These are phyloP conservation scores for Protomyces gravidus DNA, from an alignment of 1,139 yeast genomes.

Conservation along the genomic window DNA sequence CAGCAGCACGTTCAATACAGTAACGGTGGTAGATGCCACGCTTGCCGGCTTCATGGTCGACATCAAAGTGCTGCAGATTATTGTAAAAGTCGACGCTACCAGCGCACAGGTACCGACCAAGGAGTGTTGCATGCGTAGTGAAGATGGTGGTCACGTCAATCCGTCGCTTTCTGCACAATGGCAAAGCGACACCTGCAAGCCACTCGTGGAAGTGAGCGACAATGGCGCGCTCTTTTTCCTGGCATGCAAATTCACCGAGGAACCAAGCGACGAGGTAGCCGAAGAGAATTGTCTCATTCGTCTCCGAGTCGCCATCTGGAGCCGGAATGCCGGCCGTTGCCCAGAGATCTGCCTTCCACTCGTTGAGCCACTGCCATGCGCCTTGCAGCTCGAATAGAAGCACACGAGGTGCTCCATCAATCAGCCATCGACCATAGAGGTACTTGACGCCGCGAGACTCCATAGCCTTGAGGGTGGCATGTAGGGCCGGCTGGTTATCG, in stretches of 20 bases:
- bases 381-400: constrained; percentile 79
- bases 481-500: constrained; percentile 57
- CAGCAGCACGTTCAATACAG: constrained; percentile 94
- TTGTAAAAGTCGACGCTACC: constrained; percentile 95
- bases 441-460: constrained; percentile 72
- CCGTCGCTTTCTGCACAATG: constrained; percentile 83
- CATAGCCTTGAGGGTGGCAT: constrained; percentile 70
- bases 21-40: constrained; percentile 95
- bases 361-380: constrained; percentile 65
- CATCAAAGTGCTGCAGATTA: constrained; percentile 83
- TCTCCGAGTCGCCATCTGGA: constrained; percentile 81
- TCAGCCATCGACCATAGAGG: constrained; percentile 92
- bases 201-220: constrained; percentile 96
- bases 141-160: constrained; percentile 92
- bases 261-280: constrained; percentile 98
- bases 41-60: constrained; percentile 96
- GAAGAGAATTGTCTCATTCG: constrained; percentile 84
- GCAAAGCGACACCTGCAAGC: constrained; percentile 95
- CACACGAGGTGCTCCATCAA: constrained; percentile 86
- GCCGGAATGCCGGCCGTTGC: constrained; percentile 85
- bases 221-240: constrained; percentile 80
- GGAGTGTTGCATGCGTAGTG: constrained; percentile 93
- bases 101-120: constrained; percentile 94
- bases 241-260: constrained; percentile 81
- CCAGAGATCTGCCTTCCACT: constrained; percentile 96